Percentiles rank a stretch among this genome's conserved stretches.
Evolutionary conservation across 345 rosid genomes (phyloP).

Genomic region (Euclidium syriacum): DNA sequence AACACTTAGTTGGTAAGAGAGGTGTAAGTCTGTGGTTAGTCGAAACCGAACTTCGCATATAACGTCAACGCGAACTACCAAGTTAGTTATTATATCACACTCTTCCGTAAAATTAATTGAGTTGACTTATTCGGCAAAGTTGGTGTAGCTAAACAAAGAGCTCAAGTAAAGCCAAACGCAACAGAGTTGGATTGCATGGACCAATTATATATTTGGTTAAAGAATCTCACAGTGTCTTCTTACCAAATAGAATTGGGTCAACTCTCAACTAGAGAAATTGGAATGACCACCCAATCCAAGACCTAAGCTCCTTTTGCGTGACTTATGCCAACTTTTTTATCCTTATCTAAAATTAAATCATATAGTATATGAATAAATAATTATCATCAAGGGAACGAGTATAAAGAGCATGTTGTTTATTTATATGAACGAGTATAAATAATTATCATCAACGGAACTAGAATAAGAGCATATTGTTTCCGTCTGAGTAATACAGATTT

Average conservation of each 20-base stretch:
- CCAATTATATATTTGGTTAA: neutral
- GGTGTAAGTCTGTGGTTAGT: neutral
- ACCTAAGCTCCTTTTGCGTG: neutral
- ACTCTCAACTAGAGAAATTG: neutral
- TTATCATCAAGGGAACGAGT: too few species aligned
- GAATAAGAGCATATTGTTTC: too few species aligned
- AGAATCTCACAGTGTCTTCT: neutral
- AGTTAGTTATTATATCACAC: neutral
- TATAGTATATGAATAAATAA: too few species aligned
- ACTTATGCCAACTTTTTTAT: neutral
- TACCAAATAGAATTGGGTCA: neutral
- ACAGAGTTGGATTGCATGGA: neutral
- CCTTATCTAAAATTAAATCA: too few species aligned
- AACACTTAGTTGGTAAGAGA: too few species aligned
- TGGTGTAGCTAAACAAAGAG: slow-evolving; percentile 10
- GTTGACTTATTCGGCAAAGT: slow-evolving; percentile 10
- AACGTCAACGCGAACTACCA: too few species aligned
- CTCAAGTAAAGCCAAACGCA: too few species aligned
- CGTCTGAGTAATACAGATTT: too few species aligned
- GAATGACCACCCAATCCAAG: neutral
- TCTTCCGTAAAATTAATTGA: neutral
- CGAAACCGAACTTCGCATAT: too few species aligned
- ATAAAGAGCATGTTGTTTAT: too few species aligned
- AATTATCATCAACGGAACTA: too few species aligned
- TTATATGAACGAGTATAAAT: too few species aligned